phyloP scores from a whole-genome alignment of 2,329 filamentous ascomycete species.

The Botrytis hyacinthi region DNA sequence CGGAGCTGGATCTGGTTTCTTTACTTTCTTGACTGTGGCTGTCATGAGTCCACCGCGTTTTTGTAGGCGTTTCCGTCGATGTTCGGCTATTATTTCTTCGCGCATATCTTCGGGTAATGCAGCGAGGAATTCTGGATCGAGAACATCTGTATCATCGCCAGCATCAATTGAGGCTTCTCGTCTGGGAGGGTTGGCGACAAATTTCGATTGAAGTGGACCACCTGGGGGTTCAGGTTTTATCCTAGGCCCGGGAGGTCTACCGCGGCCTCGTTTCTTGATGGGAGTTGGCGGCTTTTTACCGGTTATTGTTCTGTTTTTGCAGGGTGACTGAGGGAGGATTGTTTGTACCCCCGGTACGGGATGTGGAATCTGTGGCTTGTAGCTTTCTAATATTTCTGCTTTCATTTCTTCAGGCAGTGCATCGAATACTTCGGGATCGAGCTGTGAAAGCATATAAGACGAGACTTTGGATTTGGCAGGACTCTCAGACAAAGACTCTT shows the following conservation, averaged over 20 bases:
- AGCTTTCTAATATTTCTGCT: constrained; percentile 75
- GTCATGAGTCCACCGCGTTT: constrained; percentile 45
- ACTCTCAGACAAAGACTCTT: constrained; percentile 38
- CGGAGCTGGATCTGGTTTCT: constrained; percentile 26
- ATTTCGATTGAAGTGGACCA: constrained; percentile 20
- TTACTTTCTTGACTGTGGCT: constrained; percentile 25
- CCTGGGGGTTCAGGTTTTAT: constrained; percentile 3
- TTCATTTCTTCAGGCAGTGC: constrained; percentile 84
- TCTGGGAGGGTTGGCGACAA: constrained; percentile 28
- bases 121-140: constrained; percentile 66
- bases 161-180: constrained; percentile 54
- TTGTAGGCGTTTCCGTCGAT: constrained; percentile 59
- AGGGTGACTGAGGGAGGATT: constrained; percentile 48
- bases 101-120: constrained; percentile 81
- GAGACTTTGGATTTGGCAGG: constrained; percentile 18
- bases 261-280: constrained; percentile 60
- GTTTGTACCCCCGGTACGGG: constrained; percentile 35
- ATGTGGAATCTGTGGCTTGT: constrained; percentile 42
- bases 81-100: constrained; percentile 73
- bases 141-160: constrained; percentile 60
- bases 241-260: constrained; percentile 42
- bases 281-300: constrained; percentile 45
- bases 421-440: constrained; percentile 81
- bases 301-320: constrained; percentile 49
- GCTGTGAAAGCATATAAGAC: constrained; percentile 58